A percentile compares a stretch with the other conserved stretches of the same genome.
These are phyloP conservation scores for Coemansia erecta DNA, from an alignment of 192 early-diverging fungal genomes.

Conservation along the genomic window DNA sequence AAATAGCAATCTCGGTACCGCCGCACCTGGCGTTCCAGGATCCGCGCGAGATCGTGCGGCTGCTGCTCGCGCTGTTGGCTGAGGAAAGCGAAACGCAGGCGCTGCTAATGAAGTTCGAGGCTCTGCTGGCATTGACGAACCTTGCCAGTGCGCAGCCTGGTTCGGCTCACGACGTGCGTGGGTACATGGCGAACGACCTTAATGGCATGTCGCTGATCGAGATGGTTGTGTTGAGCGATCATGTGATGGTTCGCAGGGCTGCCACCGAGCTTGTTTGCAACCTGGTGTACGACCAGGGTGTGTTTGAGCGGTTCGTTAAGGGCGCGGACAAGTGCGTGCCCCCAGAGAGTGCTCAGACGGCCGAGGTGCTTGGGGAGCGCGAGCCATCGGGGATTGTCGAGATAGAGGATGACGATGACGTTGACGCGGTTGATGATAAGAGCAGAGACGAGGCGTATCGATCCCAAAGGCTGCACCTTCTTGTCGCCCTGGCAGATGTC, in stretches of 20 bases:
- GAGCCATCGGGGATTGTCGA: slow-evolving; percentile 29
- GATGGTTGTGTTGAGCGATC: slow-evolving; percentile 74
- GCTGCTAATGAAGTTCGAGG: slow-evolving; percentile 79
- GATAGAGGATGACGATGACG: slow-evolving; percentile 13
- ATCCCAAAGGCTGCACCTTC: slow-evolving; percentile 65
- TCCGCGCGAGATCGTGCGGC: slow-evolving; percentile 65
- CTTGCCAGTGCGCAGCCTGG: slow-evolving; percentile 63
- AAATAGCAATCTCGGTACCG: slow-evolving; percentile 88
- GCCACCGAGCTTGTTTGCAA: slow-evolving; percentile 93
- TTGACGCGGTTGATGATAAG: neutral
- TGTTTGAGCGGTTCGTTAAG: slow-evolving; percentile 74
- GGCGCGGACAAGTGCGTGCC: slow-evolving; percentile 25
- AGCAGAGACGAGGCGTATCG: slow-evolving; percentile 24
- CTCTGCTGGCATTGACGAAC: slow-evolving; percentile 91
- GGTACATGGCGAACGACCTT: slow-evolving; percentile 55
- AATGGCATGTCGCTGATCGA: slow-evolving; percentile 73
- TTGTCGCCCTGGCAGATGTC: slow-evolving; percentile 83
- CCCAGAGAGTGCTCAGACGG: neutral
- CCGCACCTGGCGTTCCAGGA: slow-evolving; percentile 83
- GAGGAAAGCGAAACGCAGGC: slow-evolving; percentile 53
- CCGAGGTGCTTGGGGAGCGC: slow-evolving; percentile 3
- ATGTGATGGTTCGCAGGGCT: slow-evolving; percentile 76
- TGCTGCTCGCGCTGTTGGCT: slow-evolving; percentile 57
- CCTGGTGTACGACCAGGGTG: slow-evolving; percentile 78
- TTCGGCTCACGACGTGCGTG: slow-evolving; percentile 62